Conservation (phyloP, 306 rosid species). For the Spatholobus suberectus region DNA sequence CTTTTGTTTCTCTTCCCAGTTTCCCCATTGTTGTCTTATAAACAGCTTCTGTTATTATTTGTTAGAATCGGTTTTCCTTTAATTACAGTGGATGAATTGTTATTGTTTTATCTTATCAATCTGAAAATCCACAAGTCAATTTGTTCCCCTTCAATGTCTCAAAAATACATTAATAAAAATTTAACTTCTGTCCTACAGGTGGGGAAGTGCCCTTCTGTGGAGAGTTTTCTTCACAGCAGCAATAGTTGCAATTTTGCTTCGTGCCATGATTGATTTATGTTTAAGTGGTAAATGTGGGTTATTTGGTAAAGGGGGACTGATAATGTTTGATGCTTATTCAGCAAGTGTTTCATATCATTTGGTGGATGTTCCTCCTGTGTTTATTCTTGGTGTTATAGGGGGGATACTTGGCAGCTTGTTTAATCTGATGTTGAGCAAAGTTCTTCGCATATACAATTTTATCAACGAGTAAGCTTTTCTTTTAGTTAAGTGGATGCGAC, state of each 20-base stretch:
- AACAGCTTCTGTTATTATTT: conserved; percentile 1
- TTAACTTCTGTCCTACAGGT: conserved; percentile 63
- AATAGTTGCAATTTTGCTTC: conserved; percentile 82
- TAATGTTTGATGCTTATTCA: conserved; percentile 89
- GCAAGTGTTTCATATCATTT: conserved; percentile 73
- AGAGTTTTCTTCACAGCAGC: conserved; percentile 96
- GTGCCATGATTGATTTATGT: conserved; percentile 86
- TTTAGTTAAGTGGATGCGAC: conserved; percentile 13
- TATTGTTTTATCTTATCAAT: conserved; percentile 21
- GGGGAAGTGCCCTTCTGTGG: conserved; percentile 97
- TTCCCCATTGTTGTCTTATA: background rate
- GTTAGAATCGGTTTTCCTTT: background rate
- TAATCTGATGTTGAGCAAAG: conserved; percentile 68
- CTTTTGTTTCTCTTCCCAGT: background rate
- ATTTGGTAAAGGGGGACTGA: conserved; percentile 96
- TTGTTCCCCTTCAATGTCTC: conserved; percentile 17
- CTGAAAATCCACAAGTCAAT: conserved; percentile 1
- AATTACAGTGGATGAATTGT: conserved; percentile 9
- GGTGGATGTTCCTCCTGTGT: conserved; percentile 77
- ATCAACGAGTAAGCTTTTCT: conserved; percentile 72
- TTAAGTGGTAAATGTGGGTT: conserved; percentile 85
- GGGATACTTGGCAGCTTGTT: conserved; percentile 89
- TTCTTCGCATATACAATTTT: conserved; percentile 77
- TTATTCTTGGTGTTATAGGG: conserved; percentile 77
- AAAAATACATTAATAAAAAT: background rate